These are phyloP conservation scores for Diaporthe humulicola DNA, from an alignment of 2,329 filamentous ascomycete genomes.

Conservation along the genomic window DNA sequence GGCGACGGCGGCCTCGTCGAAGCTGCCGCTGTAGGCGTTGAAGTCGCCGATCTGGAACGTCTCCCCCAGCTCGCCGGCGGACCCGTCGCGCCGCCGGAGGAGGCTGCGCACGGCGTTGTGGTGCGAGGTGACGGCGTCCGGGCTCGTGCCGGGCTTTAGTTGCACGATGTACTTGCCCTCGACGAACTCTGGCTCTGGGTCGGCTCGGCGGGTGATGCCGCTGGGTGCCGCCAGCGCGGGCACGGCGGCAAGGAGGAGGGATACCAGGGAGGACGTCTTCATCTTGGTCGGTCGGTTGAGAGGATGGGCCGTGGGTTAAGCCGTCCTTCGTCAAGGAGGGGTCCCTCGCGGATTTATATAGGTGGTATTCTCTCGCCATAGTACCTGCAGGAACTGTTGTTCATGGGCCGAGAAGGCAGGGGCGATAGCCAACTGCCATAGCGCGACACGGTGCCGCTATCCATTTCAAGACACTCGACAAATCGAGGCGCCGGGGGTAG, in stretches of 20 bases:
- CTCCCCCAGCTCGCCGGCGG: slow-evolving; percentile 1
- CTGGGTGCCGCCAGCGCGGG: not conserved
- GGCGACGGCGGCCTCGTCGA: slow-evolving; percentile 19
- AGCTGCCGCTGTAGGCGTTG: slow-evolving; percentile 26
- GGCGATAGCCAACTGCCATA: not conserved
- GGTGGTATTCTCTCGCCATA: not conserved
- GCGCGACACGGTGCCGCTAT: not conserved
- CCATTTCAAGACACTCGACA: not conserved
- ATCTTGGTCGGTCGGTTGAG: slow-evolving; percentile 1
- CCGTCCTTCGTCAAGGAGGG: not conserved
- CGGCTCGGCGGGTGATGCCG: not conserved
- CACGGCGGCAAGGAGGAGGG: not conserved
- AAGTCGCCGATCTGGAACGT: slow-evolving; percentile 22
- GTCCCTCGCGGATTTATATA: not conserved
- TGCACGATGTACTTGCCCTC: slow-evolving; percentile 20
- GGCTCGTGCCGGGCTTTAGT: slow-evolving; percentile 13
- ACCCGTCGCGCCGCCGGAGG: slow-evolving; percentile 12
- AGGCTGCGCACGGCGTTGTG: slow-evolving; percentile 17
- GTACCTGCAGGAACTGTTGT: not conserved
- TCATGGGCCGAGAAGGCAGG: not conserved
- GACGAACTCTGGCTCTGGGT: not conserved
- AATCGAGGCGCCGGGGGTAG: not conserved
- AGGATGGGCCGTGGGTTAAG: not conserved
- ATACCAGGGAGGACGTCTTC: not conserved
- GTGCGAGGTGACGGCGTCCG: not conserved